Percentiles rank a stretch among this genome's conserved stretches.
phyloP scores from a whole-genome alignment of 2,329 filamentous ascomycete species.

The Drechslerella dactyloides region DNA sequence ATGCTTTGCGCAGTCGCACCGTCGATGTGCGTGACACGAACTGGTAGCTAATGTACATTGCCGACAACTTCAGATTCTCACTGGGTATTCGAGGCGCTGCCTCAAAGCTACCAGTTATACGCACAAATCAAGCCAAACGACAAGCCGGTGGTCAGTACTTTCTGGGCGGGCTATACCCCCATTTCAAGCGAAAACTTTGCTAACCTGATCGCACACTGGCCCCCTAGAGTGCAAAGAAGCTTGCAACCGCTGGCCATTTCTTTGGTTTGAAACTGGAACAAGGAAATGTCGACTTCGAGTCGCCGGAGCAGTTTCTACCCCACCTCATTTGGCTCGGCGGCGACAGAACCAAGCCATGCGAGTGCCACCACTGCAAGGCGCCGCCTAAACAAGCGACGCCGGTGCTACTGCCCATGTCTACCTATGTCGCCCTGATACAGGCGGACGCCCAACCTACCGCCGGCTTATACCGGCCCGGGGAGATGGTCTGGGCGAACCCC shows the following conservation, averaged over 20 bases:
- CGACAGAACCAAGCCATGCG: constrained; percentile 37
- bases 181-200: too few species aligned
- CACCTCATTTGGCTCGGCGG: constrained; percentile 39
- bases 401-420: constrained; percentile 22
- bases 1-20: neutral
- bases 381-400: constrained; percentile 13
- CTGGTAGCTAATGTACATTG: neutral
- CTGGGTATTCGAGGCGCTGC: constrained; percentile 42
- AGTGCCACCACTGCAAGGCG: constrained; percentile 28
- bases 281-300: constrained; percentile 30
- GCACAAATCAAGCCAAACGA: constrained; percentile 20
- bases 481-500: constrained; percentile 50
- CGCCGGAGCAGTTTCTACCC: constrained; percentile 41
- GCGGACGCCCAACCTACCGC: constrained; percentile 32
- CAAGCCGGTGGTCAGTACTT: constrained; percentile 24
- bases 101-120: constrained; percentile 43
- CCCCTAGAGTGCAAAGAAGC: constrained; percentile 41
- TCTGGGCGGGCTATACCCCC: too few species aligned
- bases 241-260: constrained; percentile 35
- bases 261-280: constrained; percentile 38
- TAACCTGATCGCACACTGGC: neutral
- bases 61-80: constrained; percentile 20
- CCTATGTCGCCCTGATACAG: constrained; percentile 36
- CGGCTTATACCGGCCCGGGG: constrained; percentile 41
- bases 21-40: neutral